Percentiles rank a stretch among this genome's conserved stretches.
Evolutionary conservation across 75 land plant genomes (phyloP).

Genomic region (Cupressus sempervirens): DNA sequence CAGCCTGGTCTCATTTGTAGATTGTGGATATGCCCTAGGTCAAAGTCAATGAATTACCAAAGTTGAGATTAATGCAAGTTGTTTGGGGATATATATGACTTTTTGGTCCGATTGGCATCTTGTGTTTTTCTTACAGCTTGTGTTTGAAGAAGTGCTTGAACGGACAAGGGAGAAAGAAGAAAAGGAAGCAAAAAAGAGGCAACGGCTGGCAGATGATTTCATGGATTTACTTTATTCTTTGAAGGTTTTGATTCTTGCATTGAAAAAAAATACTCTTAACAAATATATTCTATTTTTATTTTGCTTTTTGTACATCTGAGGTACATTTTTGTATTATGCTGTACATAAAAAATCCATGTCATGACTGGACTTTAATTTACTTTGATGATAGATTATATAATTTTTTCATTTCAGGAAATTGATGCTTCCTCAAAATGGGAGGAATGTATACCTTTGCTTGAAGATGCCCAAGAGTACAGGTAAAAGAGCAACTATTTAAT

Average conservation of each 20-base stretch:
- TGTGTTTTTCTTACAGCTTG: slow-evolving; percentile 51
- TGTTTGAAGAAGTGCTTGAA: slow-evolving; percentile 77
- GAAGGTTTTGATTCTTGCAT: slow-evolving; percentile 43
- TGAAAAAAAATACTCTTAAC: background rate
- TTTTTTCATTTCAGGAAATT: slow-evolving; percentile 52
- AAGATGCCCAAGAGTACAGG: slow-evolving; percentile 67
- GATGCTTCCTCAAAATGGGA: slow-evolving; percentile 79
- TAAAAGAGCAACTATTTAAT: slow-evolving; percentile 4
- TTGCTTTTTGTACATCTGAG: background rate
- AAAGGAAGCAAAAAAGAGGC: slow-evolving; percentile 89
- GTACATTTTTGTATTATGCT: background rate
- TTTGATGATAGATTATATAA: background rate
- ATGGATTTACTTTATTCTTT: slow-evolving; percentile 46
- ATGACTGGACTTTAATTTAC: background rate
- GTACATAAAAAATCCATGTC: background rate
- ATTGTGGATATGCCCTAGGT: background rate
- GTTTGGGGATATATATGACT: background rate
- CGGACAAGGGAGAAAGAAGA: slow-evolving; percentile 90
- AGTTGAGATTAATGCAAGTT: background rate
- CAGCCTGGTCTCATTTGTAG: background rate
- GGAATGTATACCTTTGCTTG: slow-evolving; percentile 59
- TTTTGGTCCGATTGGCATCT: background rate
- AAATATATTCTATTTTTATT: background rate
- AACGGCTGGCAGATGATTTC: slow-evolving; percentile 80
- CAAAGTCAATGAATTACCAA: no score